Conservation (phyloP, 176 grass and related monocot species). For the Themeda triandra region DNA sequence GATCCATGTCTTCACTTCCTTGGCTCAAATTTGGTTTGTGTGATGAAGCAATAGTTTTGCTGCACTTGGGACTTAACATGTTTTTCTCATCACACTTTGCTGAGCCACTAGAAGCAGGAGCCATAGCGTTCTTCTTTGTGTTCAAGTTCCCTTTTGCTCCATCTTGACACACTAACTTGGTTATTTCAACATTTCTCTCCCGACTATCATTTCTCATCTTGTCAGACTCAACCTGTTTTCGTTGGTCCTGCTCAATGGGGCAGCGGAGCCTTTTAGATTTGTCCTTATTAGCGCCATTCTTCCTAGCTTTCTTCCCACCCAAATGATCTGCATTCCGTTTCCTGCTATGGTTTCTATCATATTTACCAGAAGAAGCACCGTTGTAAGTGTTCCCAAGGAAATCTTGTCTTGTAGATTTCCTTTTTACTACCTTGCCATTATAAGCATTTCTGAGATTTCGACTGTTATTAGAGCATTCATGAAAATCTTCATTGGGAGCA, state of each 20-base stretch:
- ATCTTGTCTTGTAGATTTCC: slow-evolving; percentile 1
- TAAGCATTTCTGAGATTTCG: slow-evolving; percentile 6
- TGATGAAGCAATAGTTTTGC: slow-evolving; percentile 30
- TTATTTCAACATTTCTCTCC: background rate
- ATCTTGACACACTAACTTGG: background rate
- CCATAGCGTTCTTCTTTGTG: background rate
- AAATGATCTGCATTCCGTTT: slow-evolving; percentile 25
- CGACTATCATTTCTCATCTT: background rate
- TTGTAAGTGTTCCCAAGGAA: background rate
- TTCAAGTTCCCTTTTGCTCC: slow-evolving; percentile 16
- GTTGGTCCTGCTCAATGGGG: background rate
- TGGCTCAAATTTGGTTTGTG: slow-evolving; percentile 8
- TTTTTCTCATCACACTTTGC: slow-evolving; percentile 24
- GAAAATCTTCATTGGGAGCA: slow-evolving; percentile 1
- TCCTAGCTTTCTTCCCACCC: slow-evolving; percentile 1
- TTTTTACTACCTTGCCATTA: slow-evolving; percentile 11
- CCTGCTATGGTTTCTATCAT: background rate
- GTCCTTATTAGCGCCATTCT: background rate
- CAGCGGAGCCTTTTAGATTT: slow-evolving; percentile 12
- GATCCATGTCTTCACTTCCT: slow-evolving; percentile 22
- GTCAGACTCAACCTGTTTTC: background rate
- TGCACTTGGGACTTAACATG: slow-evolving; percentile 13
- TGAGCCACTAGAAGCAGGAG: slow-evolving; percentile 13
- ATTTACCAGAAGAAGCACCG: background rate
- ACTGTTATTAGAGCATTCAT: background rate